phyloP scores from a whole-genome alignment of 352 stramenopile species.

The Globisporangium uncinulatum region DNA sequence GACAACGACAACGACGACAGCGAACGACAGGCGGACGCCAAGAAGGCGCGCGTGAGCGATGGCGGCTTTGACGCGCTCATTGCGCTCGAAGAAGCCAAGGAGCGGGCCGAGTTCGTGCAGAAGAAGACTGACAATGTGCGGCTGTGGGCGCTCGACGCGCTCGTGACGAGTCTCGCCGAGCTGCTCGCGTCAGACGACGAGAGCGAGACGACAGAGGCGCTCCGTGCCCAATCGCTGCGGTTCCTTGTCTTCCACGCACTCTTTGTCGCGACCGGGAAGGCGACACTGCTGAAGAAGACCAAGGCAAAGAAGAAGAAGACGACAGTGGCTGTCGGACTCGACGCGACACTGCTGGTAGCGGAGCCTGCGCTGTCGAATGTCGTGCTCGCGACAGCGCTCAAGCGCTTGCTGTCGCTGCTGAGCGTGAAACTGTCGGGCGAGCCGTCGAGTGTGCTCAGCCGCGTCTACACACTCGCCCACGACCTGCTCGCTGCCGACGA shows the following conservation, averaged over 20 bases:
- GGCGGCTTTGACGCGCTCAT: slow-evolving; percentile 65
- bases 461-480: slow-evolving; percentile 34
- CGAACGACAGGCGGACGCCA: slow-evolving; percentile 14
- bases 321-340: slow-evolving; percentile 20
- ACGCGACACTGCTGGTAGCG: slow-evolving; percentile 10
- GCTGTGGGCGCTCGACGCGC: slow-evolving; percentile 67
- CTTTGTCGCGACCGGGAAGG: slow-evolving; percentile 30
- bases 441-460: slow-evolving; percentile 36
- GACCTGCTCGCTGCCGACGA: slow-evolving; percentile 24
- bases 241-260: slow-evolving; percentile 76
- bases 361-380: slow-evolving; percentile 41
- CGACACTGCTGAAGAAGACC: slow-evolving; percentile 32
- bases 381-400: slow-evolving; percentile 43
- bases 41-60: slow-evolving; percentile 32
- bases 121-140: slow-evolving; percentile 60
- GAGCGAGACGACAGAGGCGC: slow-evolving; percentile 8
- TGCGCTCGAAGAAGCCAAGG: slow-evolving; percentile 71
- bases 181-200: slow-evolving; percentile 22
- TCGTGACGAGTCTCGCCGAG: slow-evolving; percentile 43
- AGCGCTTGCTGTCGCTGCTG: slow-evolving; percentile 61
- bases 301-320: slow-evolving; percentile 27
- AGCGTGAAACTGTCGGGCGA: slow-evolving; percentile 46
- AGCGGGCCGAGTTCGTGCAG: slow-evolving; percentile 46
- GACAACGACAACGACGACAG: slow-evolving; percentile 23
- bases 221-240: slow-evolving; percentile 39